phyloP scores from a whole-genome alignment of 176 grass and related monocot genomes.

The Puya raimondii region DNA sequence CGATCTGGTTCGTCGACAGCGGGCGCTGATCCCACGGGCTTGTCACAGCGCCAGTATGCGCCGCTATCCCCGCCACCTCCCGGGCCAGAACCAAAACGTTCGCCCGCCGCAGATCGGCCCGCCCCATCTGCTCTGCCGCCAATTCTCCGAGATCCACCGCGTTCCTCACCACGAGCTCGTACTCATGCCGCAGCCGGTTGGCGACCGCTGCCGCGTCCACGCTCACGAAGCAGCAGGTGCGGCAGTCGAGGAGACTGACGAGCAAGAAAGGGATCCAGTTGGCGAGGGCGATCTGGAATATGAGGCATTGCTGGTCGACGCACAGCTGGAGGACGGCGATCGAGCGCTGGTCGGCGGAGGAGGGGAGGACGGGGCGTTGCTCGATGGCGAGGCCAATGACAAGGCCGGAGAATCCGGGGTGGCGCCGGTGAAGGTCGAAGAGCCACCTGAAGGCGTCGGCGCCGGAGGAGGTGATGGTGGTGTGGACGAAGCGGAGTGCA shows the following conservation, averaged over 20 bases:
- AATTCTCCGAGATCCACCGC: too few relatives aligned
- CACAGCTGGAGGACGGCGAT: slow-evolving; percentile 48
- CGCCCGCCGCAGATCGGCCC: too few relatives aligned
- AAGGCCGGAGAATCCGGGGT: slow-evolving; percentile 9
- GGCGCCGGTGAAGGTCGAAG: slow-evolving; percentile 7
- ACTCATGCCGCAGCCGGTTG: background rate
- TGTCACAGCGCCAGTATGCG: too few relatives aligned
- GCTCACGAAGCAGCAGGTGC: slow-evolving; percentile 31
- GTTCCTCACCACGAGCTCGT: background rate
- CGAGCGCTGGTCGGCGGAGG: background rate
- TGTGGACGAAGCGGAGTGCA: background rate
- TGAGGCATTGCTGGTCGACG: slow-evolving; percentile 33
- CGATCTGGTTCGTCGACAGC: too few relatives aligned
- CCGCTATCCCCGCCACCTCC: too few relatives aligned
- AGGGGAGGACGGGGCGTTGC: slow-evolving; percentile 19
- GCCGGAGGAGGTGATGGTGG: slow-evolving; percentile 21
- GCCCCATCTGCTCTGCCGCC: too few relatives aligned
- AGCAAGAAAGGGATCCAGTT: slow-evolving; percentile 27
- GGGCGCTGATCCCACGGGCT: too few relatives aligned
- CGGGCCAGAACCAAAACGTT: too few relatives aligned
- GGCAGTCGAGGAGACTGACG: slow-evolving; percentile 12
- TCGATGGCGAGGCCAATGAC: slow-evolving; percentile 33
- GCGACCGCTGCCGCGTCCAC: slow-evolving; percentile 22
- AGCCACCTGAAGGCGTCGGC: background rate
- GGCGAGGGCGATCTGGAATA: slow-evolving; percentile 44